phyloP scores from a whole-genome alignment of 768 basidiomycete genomes.

The Suillus variegatus region DNA sequence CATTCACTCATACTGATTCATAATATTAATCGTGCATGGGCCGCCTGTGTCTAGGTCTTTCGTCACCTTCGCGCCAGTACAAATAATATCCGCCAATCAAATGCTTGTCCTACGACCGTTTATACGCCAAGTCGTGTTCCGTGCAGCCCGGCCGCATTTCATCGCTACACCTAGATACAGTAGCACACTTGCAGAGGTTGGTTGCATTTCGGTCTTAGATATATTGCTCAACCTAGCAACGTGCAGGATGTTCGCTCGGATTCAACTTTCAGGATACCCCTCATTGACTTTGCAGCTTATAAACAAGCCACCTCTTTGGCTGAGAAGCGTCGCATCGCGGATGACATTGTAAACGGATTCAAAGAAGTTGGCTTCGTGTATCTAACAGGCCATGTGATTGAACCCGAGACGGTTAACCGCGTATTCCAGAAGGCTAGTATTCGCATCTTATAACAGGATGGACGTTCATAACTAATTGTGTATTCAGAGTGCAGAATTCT shows the following conservation, averaged over 20 bases:
- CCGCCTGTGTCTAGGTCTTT: too few relatives aligned
- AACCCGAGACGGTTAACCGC: conserved; percentile 51
- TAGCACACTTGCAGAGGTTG: conserved; percentile 30
- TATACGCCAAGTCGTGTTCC: not conserved
- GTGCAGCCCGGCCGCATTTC: not conserved
- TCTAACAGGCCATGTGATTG: conserved; percentile 71
- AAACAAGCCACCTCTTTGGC: conserved; percentile 45
- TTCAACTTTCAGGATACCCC: conserved; percentile 61
- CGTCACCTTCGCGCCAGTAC: not conserved
- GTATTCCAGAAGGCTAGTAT: conserved; percentile 64
- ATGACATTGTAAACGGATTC: conserved; percentile 73
- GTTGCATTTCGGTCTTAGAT: not conserved
- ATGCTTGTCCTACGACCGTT: not conserved
- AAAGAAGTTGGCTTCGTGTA: conserved; percentile 84
- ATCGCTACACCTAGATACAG: not conserved
- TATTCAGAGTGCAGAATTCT: conserved; percentile 74
- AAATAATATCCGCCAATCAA: not conserved
- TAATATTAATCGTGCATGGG: too few relatives aligned
- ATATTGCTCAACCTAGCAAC: not conserved
- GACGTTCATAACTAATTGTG: not conserved
- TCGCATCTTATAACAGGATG: not conserved
- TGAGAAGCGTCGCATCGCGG: conserved; percentile 64
- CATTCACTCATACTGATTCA: too few relatives aligned
- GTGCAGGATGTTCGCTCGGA: conserved; percentile 38
- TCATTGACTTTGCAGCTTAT: conserved; percentile 78